Base-by-base conservation (phyloP, 306 rosid species). In the Gastrolobium bilobum region DNA sequence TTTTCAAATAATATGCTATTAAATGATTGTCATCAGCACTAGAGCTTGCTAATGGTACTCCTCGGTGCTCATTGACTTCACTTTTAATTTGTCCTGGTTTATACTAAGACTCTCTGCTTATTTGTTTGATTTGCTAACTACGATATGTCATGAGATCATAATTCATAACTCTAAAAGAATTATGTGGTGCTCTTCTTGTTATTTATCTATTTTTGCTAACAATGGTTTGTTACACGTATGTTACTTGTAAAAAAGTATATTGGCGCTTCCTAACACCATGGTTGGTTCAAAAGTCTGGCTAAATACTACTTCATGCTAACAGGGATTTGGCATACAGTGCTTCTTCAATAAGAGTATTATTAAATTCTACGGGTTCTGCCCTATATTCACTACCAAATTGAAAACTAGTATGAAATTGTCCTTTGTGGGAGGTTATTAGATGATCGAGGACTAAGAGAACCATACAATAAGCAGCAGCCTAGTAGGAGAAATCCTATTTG, bases 51-150 rank as follows among this genome's bases (percentile, higher is more conserved):
- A 46, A 58, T 68, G 14, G 47, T 30, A 15, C 44, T 64, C 48
- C 14, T 61, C 37, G 26, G 26, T 20, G 26, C 26, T 20, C 26
- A 20, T 20, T 20, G 26, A 20, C 26, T 15, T 20, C 10, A 39
- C 68, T 10, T 31, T 52, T 63, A n/a, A 39, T 56, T 7, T 46
- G 57, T 66, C 47, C 7, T 57, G 58, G 2, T 83, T 30, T 46
- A 51, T 26, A 13, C 48, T 42, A 0, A 13, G 20, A 34, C 60
- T 72, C 40, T 11, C 15, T 51, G 15, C 34, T n/a, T 6, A 4
- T 30, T 26, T 79, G 15, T 67, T 83, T 73, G 20, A 47, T 71
- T 64, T 79, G 44, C 50, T 6, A 63, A 58, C 69, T 43, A 6
- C n/a, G 30, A 57, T 54, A 20, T 34, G 61, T 37, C 60, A 6